Percentiles rank a stretch among this genome's conserved stretches.
These are phyloP conservation scores for Camelina laxa DNA, from an alignment of 345 rosid genomes.

Conservation along the genomic window DNA sequence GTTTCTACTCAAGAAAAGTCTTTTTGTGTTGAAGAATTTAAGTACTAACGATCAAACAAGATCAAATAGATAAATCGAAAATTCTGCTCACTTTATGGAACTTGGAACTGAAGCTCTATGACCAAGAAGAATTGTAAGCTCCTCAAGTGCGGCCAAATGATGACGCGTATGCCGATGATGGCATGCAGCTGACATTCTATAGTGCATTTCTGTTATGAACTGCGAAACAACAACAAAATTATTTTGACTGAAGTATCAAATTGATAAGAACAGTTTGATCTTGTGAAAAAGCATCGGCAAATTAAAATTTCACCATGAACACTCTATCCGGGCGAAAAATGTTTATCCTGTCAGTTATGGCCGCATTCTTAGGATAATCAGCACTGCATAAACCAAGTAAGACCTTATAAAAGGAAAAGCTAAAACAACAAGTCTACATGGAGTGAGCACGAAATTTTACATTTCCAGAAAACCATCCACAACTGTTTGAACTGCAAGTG, in stretches of 20 bases:
- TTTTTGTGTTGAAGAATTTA: constrained; percentile 9
- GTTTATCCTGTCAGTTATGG: constrained; percentile 75
- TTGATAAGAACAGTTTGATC: constrained; percentile 14
- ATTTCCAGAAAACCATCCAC: constrained; percentile 93
- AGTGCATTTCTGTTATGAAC: constrained; percentile 87
- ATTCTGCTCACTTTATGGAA: constrained; percentile 68
- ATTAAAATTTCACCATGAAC: constrained; percentile 69
- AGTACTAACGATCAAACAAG: constrained; percentile 18
- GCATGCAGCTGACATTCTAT: constrained; percentile 70
- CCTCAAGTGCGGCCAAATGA: constrained; percentile 79
- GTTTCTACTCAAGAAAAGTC: not conserved
- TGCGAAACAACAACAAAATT: constrained; percentile 47
- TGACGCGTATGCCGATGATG: constrained; percentile 83
- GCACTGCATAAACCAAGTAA: constrained; percentile 57
- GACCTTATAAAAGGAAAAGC: constrained; percentile 28
- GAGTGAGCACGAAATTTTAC: constrained; percentile 46
- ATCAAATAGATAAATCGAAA: constrained; percentile 13
- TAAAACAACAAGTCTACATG: constrained; percentile 21
- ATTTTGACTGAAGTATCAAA: constrained; percentile 27
- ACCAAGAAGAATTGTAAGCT: constrained; percentile 75
- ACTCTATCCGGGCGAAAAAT: constrained; percentile 92
- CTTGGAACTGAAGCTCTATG: constrained; percentile 77
- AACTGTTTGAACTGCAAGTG: constrained; percentile 68
- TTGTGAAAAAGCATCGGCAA: constrained; percentile 13
- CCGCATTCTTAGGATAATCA: constrained; percentile 48